These are phyloP conservation scores for Botryosphaeria dothidea DNA, from an alignment of 2,329 filamentous ascomycete genomes.

Conservation along the genomic window DNA sequence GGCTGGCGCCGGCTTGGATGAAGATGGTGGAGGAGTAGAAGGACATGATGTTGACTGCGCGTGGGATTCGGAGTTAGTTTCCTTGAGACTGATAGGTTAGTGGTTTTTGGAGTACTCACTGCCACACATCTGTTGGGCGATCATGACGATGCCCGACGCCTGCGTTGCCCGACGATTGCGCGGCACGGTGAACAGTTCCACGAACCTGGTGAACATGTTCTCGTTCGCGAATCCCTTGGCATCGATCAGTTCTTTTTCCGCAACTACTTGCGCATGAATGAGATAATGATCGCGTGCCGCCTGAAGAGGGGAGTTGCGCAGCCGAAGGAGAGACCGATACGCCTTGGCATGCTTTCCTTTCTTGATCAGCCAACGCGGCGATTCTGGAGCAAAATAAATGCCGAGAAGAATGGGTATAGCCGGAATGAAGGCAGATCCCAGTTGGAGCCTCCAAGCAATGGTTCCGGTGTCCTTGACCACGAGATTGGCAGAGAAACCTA, in stretches of 20 bases:
- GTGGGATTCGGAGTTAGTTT: background rate
- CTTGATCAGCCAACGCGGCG: slow-evolving; percentile 42
- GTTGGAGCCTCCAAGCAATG: slow-evolving; percentile 41
- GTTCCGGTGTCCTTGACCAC: slow-evolving; percentile 37
- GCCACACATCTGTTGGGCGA: slow-evolving; percentile 63
- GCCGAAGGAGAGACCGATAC: slow-evolving; percentile 39
- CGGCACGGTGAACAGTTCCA: slow-evolving; percentile 67
- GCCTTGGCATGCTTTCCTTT: slow-evolving; percentile 41
- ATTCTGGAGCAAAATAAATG: slow-evolving; percentile 44
- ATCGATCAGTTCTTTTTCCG: slow-evolving; percentile 34
- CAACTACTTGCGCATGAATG: slow-evolving; percentile 38
- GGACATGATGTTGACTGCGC: slow-evolving; percentile 45
- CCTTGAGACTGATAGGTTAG: background rate
- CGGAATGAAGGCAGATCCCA: slow-evolving; percentile 42
- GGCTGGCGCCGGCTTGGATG: slow-evolving; percentile 45
- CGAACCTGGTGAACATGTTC: slow-evolving; percentile 43
- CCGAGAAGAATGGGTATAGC: slow-evolving; percentile 38
- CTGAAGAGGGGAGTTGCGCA: slow-evolving; percentile 42
- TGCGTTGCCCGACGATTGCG: slow-evolving; percentile 70
- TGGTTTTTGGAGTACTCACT: background rate
- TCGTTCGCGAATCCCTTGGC: slow-evolving; percentile 26
- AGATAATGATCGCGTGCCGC: slow-evolving; percentile 47
- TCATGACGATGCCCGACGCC: slow-evolving; percentile 79
- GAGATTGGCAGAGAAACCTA: slow-evolving; percentile 44
- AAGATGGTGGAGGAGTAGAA: slow-evolving; percentile 56